These are phyloP conservation scores for Diaporthe sp. DNA, from an alignment of 2,329 filamentous ascomycete genomes.

Conservation along the genomic window DNA sequence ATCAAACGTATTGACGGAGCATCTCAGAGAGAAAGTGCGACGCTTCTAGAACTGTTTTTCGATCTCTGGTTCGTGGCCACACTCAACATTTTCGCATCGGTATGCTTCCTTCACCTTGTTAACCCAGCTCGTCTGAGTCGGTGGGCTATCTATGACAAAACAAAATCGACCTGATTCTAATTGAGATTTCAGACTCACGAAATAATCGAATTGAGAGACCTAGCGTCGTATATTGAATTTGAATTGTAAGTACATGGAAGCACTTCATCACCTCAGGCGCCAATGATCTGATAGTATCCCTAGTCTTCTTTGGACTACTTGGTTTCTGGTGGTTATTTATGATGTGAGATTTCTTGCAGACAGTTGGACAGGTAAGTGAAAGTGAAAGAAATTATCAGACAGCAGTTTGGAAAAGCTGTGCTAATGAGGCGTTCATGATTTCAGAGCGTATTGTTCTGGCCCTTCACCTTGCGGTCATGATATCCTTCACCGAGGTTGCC, in stretches of 20 bases:
- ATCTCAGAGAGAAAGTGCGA: constrained; percentile 10
- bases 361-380: constrained; percentile 22
- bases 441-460: constrained; percentile 8
- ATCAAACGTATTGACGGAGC: neutral
- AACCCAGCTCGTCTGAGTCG: neutral
- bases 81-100: constrained; percentile 28
- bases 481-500: constrained; percentile 23
- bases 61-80: constrained; percentile 31
- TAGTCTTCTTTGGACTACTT: constrained; percentile 31
- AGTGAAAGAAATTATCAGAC: neutral
- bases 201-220: neutral
- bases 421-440: neutral
- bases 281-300: neutral
- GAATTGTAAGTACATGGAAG: constrained; percentile 21
- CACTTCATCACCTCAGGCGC: neutral
- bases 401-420: neutral
- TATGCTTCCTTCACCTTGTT: neutral
- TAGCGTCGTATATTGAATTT: constrained; percentile 31
- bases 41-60: constrained; percentile 11
- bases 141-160: too few relatives aligned
- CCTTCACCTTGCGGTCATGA: constrained; percentile 24
- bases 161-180: neutral
- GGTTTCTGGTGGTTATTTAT: constrained; percentile 30
- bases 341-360: constrained; percentile 26
- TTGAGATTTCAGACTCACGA: constrained; percentile 13